Percentiles rank a stretch among this genome's conserved stretches.
Evolutionary conservation across 2,329 filamentous ascomycete species (phyloP).

Genomic region (Elsinoe ampelina): DNA sequence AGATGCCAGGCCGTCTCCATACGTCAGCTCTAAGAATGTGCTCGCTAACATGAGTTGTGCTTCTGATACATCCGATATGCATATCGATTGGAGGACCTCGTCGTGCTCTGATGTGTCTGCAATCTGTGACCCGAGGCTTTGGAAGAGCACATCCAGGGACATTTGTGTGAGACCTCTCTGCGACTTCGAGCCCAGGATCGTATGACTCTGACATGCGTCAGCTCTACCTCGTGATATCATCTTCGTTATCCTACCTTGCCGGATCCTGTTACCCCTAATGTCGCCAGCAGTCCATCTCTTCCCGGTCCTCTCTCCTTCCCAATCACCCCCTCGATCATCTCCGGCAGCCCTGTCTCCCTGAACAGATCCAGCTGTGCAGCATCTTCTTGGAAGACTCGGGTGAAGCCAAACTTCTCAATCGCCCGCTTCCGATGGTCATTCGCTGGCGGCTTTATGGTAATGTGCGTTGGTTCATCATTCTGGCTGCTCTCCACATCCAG

Average conservation of each 20-base stretch:
- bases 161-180: constrained; percentile 89
- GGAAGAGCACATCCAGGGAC: constrained; percentile 79
- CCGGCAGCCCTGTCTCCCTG: constrained; percentile 63
- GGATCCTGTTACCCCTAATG: constrained; percentile 86
- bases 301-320: constrained; percentile 64
- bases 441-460: constrained; percentile 54
- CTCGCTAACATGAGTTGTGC: constrained; percentile 65
- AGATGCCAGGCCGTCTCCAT: constrained; percentile 50
- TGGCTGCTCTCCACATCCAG: constrained; percentile 59
- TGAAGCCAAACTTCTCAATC: constrained; percentile 90
- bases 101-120: constrained; percentile 50
- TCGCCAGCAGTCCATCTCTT: constrained; percentile 81
- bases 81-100: constrained; percentile 62
- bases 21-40: constrained; percentile 70
- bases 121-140: constrained; percentile 64
- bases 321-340: constrained; percentile 72
- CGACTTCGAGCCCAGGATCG: constrained; percentile 77
- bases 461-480: constrained; percentile 36
- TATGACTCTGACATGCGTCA: constrained; percentile 62
- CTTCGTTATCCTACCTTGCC: constrained; percentile 60
- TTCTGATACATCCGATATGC: constrained; percentile 70
- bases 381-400: constrained; percentile 81
- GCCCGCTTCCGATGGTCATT: constrained; percentile 75
- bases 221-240: background rate
- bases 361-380: constrained; percentile 81